Evolutionary conservation across 164 flowering plant species (phyloP).

Genomic region (Nymphaea thermarum): DNA sequence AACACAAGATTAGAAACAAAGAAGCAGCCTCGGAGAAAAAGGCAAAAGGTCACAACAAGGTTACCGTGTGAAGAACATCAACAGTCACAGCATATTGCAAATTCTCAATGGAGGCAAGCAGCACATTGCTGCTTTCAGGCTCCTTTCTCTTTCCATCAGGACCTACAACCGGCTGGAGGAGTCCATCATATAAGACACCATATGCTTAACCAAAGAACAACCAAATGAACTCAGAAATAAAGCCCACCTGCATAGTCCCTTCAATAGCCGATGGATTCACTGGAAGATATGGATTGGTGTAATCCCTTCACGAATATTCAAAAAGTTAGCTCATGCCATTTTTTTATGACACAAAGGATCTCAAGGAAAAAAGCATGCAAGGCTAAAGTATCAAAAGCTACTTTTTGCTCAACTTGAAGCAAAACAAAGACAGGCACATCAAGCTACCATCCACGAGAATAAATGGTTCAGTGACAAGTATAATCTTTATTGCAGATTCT

Average conservation of each 20-base stretch:
- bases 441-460: too few relatives aligned
- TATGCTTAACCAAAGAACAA: not conserved
- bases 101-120: slow-evolving; percentile 85
- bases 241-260: slow-evolving; percentile 48
- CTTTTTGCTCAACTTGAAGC: too few relatives aligned
- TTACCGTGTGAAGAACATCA: slow-evolving; percentile 82
- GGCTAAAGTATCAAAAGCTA: too few relatives aligned
- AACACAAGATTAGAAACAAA: not conserved
- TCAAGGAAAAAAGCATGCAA: too few relatives aligned
- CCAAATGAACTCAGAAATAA: not conserved
- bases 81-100: slow-evolving; percentile 93
- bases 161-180: slow-evolving; percentile 53
- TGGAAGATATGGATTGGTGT: slow-evolving; percentile 89
- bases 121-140: slow-evolving; percentile 70
- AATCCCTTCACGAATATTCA: slow-evolving; percentile 45
- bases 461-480: too few relatives aligned
- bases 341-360: too few relatives aligned
- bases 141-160: slow-evolving; percentile 79
- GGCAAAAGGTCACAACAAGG: not conserved
- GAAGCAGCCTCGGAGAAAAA: not conserved
- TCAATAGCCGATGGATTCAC: slow-evolving; percentile 89
- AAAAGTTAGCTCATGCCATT: not conserved
- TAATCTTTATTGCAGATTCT: too few relatives aligned
- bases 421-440: too few relatives aligned
- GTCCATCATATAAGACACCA: slow-evolving; percentile 12